Base-by-base conservation (phyloP, 768 basidiomycete genomes). In the Favolaschia claudopus region DNA sequence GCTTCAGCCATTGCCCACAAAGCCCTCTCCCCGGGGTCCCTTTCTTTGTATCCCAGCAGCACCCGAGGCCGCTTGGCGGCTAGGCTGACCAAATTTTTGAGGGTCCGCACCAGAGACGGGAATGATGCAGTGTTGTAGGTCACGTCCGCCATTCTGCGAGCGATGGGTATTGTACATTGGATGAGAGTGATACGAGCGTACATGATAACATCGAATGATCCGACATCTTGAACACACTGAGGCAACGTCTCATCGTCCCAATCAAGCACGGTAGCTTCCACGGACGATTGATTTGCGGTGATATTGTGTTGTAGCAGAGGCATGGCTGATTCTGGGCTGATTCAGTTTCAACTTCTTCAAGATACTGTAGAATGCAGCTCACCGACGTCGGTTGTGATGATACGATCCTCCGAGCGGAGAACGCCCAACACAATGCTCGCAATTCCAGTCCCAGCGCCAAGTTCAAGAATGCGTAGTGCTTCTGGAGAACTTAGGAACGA, bases 121-220 rank as follows among this genome's bases (percentile, higher is more conserved):
- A 96, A 97, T 2, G 93, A 90, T 1, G 87, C 76, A 1, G 92
- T 93, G 75, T 96, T 96, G 77, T 96, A 96, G 1, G 93, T 89
- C 8, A 96, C 92, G 66, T 97, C 95, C 13, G 94, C 92, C 87
- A 96, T 93, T 39, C 94, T 95, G 64, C n/a, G 34, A 12, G 49
- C 33, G 42, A 19, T 32, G 42, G 43, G 51, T 10, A 27, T 4
- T 33, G 22, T 24, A 24, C 34, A 27, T 4, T 50, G 47, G 28
- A 31, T 9, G 33, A 51, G 10, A 34, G 38, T 27, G 20, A 10
- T 7, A 20, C 3, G 17, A n/a, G 79, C 89, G 58, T 72, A 93
- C 92, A 94, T 71, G 49, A 96, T 85, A 33, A 85, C 75, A 67
- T 93, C 87, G 33, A 92, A 76, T 6, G 79, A 75, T 20, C 68